Conservation (phyloP, 164 flowering plant genomes). For the Nymphaea colorata region DNA sequence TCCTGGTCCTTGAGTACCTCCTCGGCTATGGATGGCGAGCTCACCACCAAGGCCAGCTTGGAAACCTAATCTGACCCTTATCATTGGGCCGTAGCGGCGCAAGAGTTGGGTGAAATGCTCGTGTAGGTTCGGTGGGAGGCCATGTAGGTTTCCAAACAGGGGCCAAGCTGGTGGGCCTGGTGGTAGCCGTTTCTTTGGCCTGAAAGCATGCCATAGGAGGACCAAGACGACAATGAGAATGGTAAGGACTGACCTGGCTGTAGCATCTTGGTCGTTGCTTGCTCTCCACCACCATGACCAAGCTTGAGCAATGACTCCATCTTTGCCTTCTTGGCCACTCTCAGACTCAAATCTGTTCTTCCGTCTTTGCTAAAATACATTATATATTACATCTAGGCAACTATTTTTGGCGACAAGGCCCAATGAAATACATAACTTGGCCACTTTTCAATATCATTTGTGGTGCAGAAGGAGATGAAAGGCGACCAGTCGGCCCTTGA, state of each 20-base stretch:
- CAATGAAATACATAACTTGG: no score
- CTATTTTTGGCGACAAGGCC: no score
- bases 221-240: not conserved
- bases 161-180: conserved; percentile 50
- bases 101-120: not conserved
- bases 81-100: conserved; percentile 20
- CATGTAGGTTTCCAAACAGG: conserved; percentile 35
- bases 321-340: not conserved
- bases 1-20: conserved; percentile 40
- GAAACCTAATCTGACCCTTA: conserved; percentile 16
- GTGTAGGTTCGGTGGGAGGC: not conserved
- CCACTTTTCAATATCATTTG: no score
- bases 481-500: no score
- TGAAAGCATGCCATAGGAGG: not conserved
- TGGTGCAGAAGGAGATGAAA: no score
- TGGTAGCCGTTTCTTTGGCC: conserved; percentile 17
- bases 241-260: not conserved
- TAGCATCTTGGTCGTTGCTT: conserved; percentile 1
- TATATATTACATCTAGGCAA: no score
- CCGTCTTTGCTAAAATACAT: no score
- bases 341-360: no score
- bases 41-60: conserved; percentile 24
- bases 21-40: conserved; percentile 27
- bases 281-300: conserved; percentile 5
- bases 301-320: not conserved